phyloP scores from a whole-genome alignment of 2,329 filamentous ascomycete genomes.

The Emmonsiellopsis sp. region DNA sequence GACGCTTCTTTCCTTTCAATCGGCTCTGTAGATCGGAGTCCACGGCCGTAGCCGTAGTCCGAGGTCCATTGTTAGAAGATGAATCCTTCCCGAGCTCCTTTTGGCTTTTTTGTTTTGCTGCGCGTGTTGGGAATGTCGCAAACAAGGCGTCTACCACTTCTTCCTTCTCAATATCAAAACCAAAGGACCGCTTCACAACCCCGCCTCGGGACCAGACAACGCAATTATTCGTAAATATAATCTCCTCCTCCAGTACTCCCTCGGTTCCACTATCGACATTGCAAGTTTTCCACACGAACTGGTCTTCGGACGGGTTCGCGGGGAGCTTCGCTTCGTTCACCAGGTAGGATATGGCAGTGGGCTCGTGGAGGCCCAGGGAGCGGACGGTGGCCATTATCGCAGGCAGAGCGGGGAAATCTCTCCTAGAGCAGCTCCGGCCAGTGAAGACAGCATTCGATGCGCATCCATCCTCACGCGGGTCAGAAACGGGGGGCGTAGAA shows the following conservation, averaged over 20 bases:
- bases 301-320: constrained; percentile 50
- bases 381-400: constrained; percentile 74
- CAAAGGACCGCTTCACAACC: constrained; percentile 75
- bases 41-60: not conserved
- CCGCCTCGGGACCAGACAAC: constrained; percentile 87
- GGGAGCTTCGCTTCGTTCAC: constrained; percentile 70
- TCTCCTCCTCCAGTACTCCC: constrained; percentile 59
- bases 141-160: constrained; percentile 76
- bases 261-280: constrained; percentile 35
- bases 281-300: constrained; percentile 67
- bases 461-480: constrained; percentile 20
- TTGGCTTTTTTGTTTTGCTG: constrained; percentile 14
- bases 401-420: constrained; percentile 13
- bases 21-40: not conserved
- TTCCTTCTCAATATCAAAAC: constrained; percentile 79
- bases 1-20: constrained; percentile 7
- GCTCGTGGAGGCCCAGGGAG: constrained; percentile 84
- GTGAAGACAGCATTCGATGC: constrained; percentile 13
- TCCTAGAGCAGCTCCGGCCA: constrained; percentile 16
- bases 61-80: not conserved
- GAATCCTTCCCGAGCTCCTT: not conserved
- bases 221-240: constrained; percentile 63
- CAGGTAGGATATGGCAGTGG: constrained; percentile 72
- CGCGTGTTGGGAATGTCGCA: constrained; percentile 61
- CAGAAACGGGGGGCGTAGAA: constrained; percentile 9